phyloP scores from a whole-genome alignment of 352 stramenopile genomes.

The Globisporangium emineosum region DNA sequence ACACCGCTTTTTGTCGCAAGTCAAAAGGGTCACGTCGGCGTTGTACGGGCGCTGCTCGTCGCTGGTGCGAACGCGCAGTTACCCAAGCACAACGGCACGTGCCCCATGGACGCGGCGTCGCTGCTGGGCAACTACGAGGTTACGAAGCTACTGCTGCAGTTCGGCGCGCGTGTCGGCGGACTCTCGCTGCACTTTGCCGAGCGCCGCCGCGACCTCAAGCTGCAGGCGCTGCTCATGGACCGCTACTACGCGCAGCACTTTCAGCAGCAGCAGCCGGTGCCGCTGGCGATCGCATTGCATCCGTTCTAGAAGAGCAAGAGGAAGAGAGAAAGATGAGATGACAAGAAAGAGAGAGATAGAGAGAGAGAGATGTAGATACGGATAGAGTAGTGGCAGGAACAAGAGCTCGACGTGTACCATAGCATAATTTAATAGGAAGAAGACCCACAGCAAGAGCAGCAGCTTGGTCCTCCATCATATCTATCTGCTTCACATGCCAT shows the following conservation, averaged over 20 bases:
- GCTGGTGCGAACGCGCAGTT: conserved; percentile 49
- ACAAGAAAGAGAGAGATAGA: background rate
- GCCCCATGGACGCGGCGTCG: conserved; percentile 64
- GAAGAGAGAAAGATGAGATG: background rate
- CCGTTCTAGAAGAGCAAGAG: conserved; percentile 6
- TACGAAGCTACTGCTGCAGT: conserved; percentile 56
- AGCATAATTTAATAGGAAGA: conserved; percentile 11
- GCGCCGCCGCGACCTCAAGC: conserved; percentile 47
- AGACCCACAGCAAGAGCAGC: background rate
- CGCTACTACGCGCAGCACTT: conserved; percentile 64
- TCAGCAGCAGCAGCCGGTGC: conserved; percentile 4
- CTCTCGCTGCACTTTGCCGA: conserved; percentile 76
- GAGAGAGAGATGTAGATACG: conserved; percentile 8
- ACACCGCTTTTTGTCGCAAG: conserved; percentile 76
- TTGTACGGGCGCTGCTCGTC: conserved; percentile 55
- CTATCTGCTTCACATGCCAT: background rate
- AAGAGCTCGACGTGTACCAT: conserved; percentile 8
- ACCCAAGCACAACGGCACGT: conserved; percentile 73
- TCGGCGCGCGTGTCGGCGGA: conserved; percentile 58
- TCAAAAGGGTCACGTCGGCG: conserved; percentile 55
- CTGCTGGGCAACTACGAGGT: conserved; percentile 63
- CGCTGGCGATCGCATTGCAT: conserved; percentile 2
- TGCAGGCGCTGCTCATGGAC: conserved; percentile 62
- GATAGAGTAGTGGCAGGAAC: background rate
- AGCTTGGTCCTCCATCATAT: background rate